Conservation (phyloP, 768 basidiomycete genomes). For the Naganishia kalamii region DNA sequence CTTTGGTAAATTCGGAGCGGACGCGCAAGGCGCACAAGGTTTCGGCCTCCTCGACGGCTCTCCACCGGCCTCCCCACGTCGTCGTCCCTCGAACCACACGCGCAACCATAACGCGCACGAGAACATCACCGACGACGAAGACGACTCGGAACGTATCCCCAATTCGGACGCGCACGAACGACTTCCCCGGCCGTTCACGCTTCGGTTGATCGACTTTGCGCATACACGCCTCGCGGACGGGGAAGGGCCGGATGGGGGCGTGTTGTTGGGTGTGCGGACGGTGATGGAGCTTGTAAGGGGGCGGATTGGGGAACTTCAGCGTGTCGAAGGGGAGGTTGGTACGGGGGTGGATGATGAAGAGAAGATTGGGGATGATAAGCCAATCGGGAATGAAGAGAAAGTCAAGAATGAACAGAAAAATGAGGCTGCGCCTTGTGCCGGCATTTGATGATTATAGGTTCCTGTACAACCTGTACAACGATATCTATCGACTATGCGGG, state of each 20-base stretch:
- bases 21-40: slow-evolving; percentile 15
- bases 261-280: slow-evolving; percentile 67
- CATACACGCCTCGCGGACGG: slow-evolving; percentile 67
- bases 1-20: slow-evolving; percentile 15
- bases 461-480: neutral
- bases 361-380: neutral
- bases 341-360: neutral
- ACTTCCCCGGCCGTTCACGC: slow-evolving; percentile 53
- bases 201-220: slow-evolving; percentile 91
- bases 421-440: too few species aligned
- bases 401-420: too few species aligned
- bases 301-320: slow-evolving; percentile 52
- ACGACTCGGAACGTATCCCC: slow-evolving; percentile 21
- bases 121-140: slow-evolving; percentile 10
- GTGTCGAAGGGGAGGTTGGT: neutral
- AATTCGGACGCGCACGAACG: slow-evolving; percentile 22
- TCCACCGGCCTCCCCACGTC: neutral
- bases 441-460: too few species aligned
- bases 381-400: too few species aligned
- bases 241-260: slow-evolving; percentile 69
- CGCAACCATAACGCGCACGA: neutral
- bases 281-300: slow-evolving; percentile 58
- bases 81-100: neutral
- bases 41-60: slow-evolving; percentile 13
- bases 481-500: neutral